Evolutionary conservation across 306 rosid genomes (phyloP).

Genomic region (Parietaria judaica): DNA sequence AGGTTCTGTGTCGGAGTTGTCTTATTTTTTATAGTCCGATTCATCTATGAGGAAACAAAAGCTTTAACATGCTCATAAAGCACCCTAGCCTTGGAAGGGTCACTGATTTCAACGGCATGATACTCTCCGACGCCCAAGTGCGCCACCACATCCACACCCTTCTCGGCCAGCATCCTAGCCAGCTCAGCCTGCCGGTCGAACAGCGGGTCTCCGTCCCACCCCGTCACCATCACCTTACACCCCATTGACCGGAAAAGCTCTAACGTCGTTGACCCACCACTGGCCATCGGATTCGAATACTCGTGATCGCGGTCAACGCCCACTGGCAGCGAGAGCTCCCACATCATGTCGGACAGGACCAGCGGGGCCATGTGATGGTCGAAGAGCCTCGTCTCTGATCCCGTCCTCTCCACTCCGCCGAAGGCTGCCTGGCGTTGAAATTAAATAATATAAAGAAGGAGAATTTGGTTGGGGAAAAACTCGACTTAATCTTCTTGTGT

Average conservation of each 20-base stretch:
- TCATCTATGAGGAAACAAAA: constrained; percentile 13
- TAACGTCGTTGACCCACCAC: constrained; percentile 1
- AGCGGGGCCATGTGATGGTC: constrained; percentile 13
- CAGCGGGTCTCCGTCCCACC: constrained; percentile 42
- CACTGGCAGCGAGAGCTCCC: constrained; percentile 39
- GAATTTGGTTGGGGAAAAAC: no score
- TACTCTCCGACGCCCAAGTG: constrained; percentile 29
- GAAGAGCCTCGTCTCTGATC: constrained; percentile 29
- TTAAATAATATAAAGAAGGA: no score
- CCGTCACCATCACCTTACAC: not conserved
- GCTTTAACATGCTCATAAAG: constrained; percentile 9
- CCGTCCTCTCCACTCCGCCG: constrained; percentile 32
- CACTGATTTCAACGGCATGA: constrained; percentile 30
- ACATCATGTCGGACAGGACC: constrained; percentile 17
- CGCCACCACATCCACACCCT: constrained; percentile 25
- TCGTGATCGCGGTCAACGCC: constrained; percentile 43
- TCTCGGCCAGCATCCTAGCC: not conserved
- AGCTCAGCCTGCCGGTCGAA: constrained; percentile 35
- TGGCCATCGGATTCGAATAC: constrained; percentile 37
- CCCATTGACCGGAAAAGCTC: constrained; percentile 11
- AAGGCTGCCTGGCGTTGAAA: constrained; percentile 21
- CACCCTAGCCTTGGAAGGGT: constrained; percentile 11
- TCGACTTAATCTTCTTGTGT: no score
- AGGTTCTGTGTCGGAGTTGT: no score
- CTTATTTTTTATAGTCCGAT: no score